Base-by-base conservation (phyloP, 805 yeast species). In the Cyberlindnera maclurae region DNA sequence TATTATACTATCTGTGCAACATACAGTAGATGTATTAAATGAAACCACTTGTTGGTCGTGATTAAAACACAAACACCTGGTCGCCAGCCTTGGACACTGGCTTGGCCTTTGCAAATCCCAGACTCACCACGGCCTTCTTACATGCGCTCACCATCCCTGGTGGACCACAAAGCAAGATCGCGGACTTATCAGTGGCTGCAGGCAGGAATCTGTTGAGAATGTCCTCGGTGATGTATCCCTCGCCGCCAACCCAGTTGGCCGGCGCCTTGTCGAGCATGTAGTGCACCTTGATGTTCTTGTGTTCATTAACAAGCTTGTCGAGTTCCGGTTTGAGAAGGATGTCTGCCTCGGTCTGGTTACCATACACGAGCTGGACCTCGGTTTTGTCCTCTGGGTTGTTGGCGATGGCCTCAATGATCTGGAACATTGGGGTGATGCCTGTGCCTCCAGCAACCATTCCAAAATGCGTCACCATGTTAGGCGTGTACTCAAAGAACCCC, bases 391-490 rank as follows among this genome's bases (percentile, higher is more conserved):
- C 65, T 17, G 94, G 90, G 58, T 89, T 77, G 41, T 68, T 65
- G 52, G 79, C 78, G 49, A 89, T 80, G 12, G 94, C 84, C 51
- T 84, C 82, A 50, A 89, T 77, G 50, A 88, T 80, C 68, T 88
- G 96, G 63, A 78, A 86, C 96, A 88, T 88, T 59, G 96, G 96
- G 7, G 96, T 82, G 54, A 88, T 82, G 60, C 97, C 97, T 29
- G 97, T 86, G 55, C 97, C 97, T 50, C 97, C 97, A 31, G 96
- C 95, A 49, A 90, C 79, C 97, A 89, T 89, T 39, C 82, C 87
- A 43, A 89, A 70, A 43, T 73, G 71, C 42, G 71, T 66, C 41
- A 75, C 79, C 79, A 82, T 78, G 64, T 84, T 85, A 50, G 94
- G 87, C 38, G 76, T 68, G 65, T 89, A 89, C 45, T 78, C 73